Evolutionary conservation across 495 filamentous ascomycete species (phyloP).

Genomic region (Mytilinidion resinicola): DNA sequence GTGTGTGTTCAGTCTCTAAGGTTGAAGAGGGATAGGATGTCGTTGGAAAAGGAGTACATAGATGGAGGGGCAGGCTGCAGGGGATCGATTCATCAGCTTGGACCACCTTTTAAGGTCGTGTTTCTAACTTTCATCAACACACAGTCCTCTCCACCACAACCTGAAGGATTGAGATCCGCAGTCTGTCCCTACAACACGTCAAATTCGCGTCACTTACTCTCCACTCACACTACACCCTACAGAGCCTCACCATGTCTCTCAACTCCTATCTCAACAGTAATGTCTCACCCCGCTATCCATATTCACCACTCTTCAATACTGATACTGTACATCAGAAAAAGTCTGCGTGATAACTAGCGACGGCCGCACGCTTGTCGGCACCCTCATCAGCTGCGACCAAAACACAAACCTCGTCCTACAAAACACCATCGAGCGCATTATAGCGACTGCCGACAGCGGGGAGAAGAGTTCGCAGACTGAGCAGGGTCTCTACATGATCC

Average conservation of each 20-base stretch:
- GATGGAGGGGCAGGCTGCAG: no score
- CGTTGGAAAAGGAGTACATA: no score
- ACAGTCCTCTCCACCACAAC: no score
- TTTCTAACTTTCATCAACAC: no score
- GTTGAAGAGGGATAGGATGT: no score
- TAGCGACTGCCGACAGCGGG: constrained; percentile 72
- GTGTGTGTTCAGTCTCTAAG: no score
- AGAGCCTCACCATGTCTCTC: constrained; percentile 50
- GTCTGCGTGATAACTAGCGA: constrained; percentile 89
- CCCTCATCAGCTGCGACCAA: constrained; percentile 80
- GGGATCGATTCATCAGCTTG: no score
- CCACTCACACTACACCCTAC: no score
- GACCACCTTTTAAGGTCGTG: no score
- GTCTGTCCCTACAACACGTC: no score
- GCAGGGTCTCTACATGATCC: constrained; percentile 84
- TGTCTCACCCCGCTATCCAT: constrained; percentile 17
- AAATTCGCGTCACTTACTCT: no score
- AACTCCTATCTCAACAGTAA: constrained; percentile 61
- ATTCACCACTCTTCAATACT: constrained; percentile 7
- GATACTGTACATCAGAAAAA: constrained; percentile 56
- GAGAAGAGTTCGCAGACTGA: constrained; percentile 75
- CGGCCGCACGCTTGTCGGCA: constrained; percentile 80
- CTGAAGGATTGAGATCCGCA: no score
- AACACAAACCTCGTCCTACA: constrained; percentile 86
- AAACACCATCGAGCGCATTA: constrained; percentile 81